Evolutionary conservation across 2,329 filamentous ascomycete genomes (phyloP), one percentile per base, ranked within the genome.

Genomic region (Talaromyces sp.): DNA sequence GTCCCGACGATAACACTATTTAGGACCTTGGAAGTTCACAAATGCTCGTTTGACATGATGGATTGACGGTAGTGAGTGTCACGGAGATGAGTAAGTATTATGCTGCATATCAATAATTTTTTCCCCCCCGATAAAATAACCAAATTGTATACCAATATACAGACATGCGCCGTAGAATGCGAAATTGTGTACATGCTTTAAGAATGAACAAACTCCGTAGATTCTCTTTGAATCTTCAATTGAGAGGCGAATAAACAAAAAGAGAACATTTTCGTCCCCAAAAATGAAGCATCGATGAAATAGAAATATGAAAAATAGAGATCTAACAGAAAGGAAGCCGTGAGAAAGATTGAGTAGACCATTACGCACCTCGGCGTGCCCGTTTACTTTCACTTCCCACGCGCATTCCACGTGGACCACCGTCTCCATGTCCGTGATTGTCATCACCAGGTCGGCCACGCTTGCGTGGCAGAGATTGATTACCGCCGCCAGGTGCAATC

Each of bases 331-430:
- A 31, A 52, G 16, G 2, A 25, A 39, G n/a, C 12, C n/a, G 33
- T 23, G 18, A 37, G 31, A 37, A 35, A 3, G 23, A 35, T 16
- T 9, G 4, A 25, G 14, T 37, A 18, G 50, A 8, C 11, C 2
- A 23, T 74, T 66, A 77, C 28, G 67, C 68, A 56, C 77, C 77
- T 58, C 77, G 73, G 62, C 77, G 75, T 52, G 74, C 70, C 48
- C 77, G 74, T 66, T 79, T 79, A 65, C 68, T 77, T 14, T 79
- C 77, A 61, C 71, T 71, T 14, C 75, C 73, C 66, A 72, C 73
- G n/a, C 77, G 69, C 62, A 70, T 72, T n/a, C 75, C 76, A 42
- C 74, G 71, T 37, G 76, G 70, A 16, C 68, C 68, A 40, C 69
- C 63, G 16, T 72, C 70, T 33, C 67, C 69, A 44, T 68, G 69